Evolutionary conservation across 2,329 filamentous ascomycete genomes (phyloP).

Genomic region (Gliomastix tumulicola): DNA sequence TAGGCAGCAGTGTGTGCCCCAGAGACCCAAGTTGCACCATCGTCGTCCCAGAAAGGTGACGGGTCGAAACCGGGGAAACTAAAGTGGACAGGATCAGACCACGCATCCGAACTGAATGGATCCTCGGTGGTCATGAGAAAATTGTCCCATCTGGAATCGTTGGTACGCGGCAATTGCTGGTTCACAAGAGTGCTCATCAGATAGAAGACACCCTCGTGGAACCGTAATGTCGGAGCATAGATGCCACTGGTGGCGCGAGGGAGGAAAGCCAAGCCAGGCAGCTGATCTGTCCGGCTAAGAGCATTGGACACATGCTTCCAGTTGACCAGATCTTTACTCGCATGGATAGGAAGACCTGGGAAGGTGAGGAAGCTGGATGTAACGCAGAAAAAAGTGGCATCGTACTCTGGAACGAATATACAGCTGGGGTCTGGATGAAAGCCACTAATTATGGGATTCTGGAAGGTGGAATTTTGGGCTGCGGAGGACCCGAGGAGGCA

Average conservation of each 20-base stretch:
- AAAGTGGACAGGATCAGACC: conserved; percentile 23
- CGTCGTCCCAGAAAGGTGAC: conserved; percentile 11
- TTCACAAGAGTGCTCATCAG: conserved; percentile 32
- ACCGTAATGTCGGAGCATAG: conserved; percentile 40
- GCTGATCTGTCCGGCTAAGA: conserved; percentile 26
- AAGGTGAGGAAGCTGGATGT: conserved; percentile 45
- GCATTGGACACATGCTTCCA: conserved; percentile 31
- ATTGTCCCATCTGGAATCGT: conserved; percentile 14
- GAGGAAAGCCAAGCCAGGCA: conserved; percentile 21
- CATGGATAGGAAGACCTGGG: conserved; percentile 44
- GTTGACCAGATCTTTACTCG: conserved; percentile 37
- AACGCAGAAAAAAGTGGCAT: conserved; percentile 41
- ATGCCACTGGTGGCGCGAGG: conserved; percentile 23
- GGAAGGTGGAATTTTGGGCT: conserved; percentile 8
- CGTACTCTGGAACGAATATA: conserved; percentile 24
- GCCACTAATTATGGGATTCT: conserved; percentile 42
- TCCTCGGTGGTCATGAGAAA: conserved; percentile 32
- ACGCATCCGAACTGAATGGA: conserved; percentile 26
- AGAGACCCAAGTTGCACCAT: conserved; percentile 24
- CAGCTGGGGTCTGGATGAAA: conserved; percentile 41
- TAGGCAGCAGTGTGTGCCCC: conserved; percentile 15
- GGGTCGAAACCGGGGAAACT: conserved; percentile 12
- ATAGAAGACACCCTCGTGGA: conserved; percentile 33
- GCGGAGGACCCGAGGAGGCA: too few relatives aligned
- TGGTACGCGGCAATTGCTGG: conserved; percentile 17